Conservation (phyloP, 108 stramenopile species). For the Seminavis robusta region DNA sequence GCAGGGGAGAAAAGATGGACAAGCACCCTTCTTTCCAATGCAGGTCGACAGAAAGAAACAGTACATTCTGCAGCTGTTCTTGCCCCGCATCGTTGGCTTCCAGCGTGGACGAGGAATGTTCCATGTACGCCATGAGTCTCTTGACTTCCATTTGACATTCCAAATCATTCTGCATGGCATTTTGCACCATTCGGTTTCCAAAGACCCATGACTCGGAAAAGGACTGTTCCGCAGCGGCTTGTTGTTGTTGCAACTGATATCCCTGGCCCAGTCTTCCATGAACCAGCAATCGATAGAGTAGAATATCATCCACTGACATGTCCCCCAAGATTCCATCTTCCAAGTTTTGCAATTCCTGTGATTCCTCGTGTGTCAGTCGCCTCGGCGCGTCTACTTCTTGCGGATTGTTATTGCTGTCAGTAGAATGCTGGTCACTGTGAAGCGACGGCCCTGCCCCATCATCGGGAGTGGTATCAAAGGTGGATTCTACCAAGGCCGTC, state of each 20-base stretch:
- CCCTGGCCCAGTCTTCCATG: slow-evolving; percentile 24
- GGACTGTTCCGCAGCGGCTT: background rate
- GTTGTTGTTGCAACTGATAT: background rate
- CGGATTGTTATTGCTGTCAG: too few relatives aligned
- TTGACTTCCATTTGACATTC: slow-evolving; percentile 30
- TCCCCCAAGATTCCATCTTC: slow-evolving; percentile 52
- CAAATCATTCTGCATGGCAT: slow-evolving; percentile 18
- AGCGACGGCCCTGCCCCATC: slow-evolving; percentile 5
- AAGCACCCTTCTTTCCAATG: slow-evolving; percentile 30
- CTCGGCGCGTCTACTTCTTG: background rate
- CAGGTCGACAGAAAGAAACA: slow-evolving; percentile 22
- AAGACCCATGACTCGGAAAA: background rate
- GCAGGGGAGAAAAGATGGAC: slow-evolving; percentile 28
- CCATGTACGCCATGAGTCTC: slow-evolving; percentile 30
- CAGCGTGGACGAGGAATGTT: too few relatives aligned
- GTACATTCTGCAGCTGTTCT: slow-evolving; percentile 3
- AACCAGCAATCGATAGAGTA: slow-evolving; percentile 54
- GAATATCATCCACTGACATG: slow-evolving; percentile 44
- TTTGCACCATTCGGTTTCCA: slow-evolving; percentile 7
- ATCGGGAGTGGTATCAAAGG: background rate
- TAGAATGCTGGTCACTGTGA: too few relatives aligned
- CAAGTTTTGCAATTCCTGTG: slow-evolving; percentile 32
- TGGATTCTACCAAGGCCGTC: too few relatives aligned
- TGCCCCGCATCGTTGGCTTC: slow-evolving; percentile 10
- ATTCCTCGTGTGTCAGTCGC: slow-evolving; percentile 32